phyloP scores from a whole-genome alignment of 805 yeast species.

The Candida dendrica region DNA sequence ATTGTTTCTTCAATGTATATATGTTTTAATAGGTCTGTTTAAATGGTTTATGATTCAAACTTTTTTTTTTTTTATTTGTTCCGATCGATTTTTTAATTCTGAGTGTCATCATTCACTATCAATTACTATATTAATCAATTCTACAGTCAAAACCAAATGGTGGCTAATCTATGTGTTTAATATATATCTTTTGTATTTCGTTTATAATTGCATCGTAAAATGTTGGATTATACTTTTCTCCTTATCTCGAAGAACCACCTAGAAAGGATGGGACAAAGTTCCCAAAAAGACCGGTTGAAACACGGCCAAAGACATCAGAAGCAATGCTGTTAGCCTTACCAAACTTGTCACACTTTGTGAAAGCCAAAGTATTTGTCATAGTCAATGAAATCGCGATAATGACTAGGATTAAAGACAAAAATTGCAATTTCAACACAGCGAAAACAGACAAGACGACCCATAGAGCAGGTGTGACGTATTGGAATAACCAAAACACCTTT shows the following conservation, averaged over 20 bases:
- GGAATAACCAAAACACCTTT: slow-evolving; percentile 75
- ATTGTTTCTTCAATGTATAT: slow-evolving; percentile 11
- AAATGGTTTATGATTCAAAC: no score
- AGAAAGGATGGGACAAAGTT: slow-evolving; percentile 33
- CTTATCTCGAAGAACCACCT: neutral
- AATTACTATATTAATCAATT: no score
- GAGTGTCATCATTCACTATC: no score
- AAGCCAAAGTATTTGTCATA: slow-evolving; percentile 80
- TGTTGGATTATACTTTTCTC: no score
- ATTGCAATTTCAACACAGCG: slow-evolving; percentile 72
- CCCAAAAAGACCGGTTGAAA: slow-evolving; percentile 38
- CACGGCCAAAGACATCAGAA: slow-evolving; percentile 44
- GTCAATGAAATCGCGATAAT: slow-evolving; percentile 66
- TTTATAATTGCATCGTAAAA: neutral
- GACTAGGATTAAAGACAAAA: slow-evolving; percentile 58
- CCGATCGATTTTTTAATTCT: no score
- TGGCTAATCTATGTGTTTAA: no score
- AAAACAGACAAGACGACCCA: slow-evolving; percentile 74
- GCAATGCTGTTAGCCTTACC: slow-evolving; percentile 74
- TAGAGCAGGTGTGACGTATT: slow-evolving; percentile 66
- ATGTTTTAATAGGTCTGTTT: no score
- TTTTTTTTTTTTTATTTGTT: no score
- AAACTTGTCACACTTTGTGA: slow-evolving; percentile 87
- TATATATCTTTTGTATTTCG: neutral
- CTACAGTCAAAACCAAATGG: no score